Conservation (phyloP, 2,329 filamentous ascomycete genomes). For the Polychaeton citri region DNA sequence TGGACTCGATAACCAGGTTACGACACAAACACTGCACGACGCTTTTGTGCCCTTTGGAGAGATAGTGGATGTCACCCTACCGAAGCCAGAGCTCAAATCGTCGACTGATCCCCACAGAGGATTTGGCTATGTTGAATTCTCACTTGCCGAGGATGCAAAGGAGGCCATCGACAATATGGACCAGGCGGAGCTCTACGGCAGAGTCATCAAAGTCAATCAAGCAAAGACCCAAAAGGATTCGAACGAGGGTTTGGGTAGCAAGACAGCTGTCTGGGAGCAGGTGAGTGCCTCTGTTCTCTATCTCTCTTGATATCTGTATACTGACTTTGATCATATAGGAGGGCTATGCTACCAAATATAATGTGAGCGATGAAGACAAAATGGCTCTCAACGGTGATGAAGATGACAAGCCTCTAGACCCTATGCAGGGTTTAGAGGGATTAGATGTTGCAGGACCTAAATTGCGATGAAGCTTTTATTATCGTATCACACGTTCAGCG, state of each 20-base stretch:
- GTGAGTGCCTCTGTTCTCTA: constrained; percentile 41
- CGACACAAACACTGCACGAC: constrained; percentile 61
- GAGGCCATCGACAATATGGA: constrained; percentile 99
- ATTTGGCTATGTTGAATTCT: constrained; percentile 94
- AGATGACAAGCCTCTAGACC: constrained; percentile 53
- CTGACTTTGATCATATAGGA: no score
- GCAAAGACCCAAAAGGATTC: constrained; percentile 86
- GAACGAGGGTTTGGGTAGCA: constrained; percentile 79
- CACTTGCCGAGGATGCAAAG: constrained; percentile 69
- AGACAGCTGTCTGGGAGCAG: constrained; percentile 94
- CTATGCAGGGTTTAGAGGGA: constrained; percentile 91
- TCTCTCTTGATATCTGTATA: constrained; percentile 1
- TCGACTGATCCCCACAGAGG: constrained; percentile 71
- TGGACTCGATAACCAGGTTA: constrained; percentile 70
- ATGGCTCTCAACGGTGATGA: constrained; percentile 40
- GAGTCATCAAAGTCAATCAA: constrained; percentile 78
- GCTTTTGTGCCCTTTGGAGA: constrained; percentile 96
- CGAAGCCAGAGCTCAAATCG: constrained; percentile 69
- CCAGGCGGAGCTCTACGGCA: constrained; percentile 85
- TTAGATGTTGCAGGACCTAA: constrained; percentile 90
- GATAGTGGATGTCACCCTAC: constrained; percentile 79
- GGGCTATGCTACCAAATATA: constrained; percentile 81
- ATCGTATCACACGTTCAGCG: not conserved
- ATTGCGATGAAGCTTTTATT: constrained; percentile 41
- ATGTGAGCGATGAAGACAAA: constrained; percentile 67